Evolutionary conservation across 1,284 basidiomycete genomes (phyloP), one percentile per base, ranked within the genome.

Genomic region (Somion occarium): DNA sequence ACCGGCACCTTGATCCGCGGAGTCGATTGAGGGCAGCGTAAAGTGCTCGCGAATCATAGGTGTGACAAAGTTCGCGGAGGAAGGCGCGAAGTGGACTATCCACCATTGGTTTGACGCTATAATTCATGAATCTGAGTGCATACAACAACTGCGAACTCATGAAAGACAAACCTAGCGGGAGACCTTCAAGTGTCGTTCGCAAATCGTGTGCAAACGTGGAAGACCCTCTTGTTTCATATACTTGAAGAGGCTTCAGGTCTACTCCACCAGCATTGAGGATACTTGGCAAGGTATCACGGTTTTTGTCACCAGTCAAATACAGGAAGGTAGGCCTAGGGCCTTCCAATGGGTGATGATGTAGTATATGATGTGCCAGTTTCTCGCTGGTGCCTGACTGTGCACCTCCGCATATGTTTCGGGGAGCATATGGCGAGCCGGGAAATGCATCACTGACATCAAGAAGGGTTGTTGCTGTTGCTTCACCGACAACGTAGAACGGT

Each of bases 271-370:
- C 69, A 0, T 59, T 52, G 34, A 93, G 68, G 7, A 83, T 73
- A 3, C 54, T 68, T 0, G 79, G 70, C 2, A 92, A 64, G 0
- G 79, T 84, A 56, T 91, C 87, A 15, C 79, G 74, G 54, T 88
- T 91, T 72, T 91, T 92, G 72, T 92, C 90, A 15, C 89, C 89
- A 3, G 80, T 86, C 5, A 93, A 73, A 62, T 88, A 91, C 11
- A 93, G 64, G 47, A 92, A 59, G 15, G 30, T 34, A 7, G 30
- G 30, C 38, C 54, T 59, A 1, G 50, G 39, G 18, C 9, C 19
- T 27, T 42, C 45, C 22, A 55, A 39, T 48, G 11, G 44, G 34
- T 73, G 51, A 49, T 84, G 78, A 0, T 66, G 58, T 37, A 83
- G 60, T 56, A 92, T 86, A 63, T 81, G 86, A 5, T 65, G 69